Percentiles rank a stretch among this genome's conserved stretches.
phyloP scores from a whole-genome alignment of 225 moss, liverwort and hornwort genomes.

The Marchantia paleacea region DNA sequence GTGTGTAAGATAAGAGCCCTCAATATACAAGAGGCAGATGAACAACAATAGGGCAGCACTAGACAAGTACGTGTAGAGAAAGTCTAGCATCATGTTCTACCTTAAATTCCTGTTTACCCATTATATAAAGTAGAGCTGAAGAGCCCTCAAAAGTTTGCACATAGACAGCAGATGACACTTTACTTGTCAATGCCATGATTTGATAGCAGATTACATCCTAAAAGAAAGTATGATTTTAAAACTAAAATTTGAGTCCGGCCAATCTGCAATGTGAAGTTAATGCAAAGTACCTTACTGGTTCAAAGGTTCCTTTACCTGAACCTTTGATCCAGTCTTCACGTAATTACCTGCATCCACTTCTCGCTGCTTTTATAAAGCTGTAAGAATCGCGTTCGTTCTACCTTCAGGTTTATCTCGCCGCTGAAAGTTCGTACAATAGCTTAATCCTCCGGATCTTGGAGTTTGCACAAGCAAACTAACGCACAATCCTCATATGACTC shows the following conservation, averaged over 20 bases:
- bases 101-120: slow-evolving; percentile 4
- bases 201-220: background rate
- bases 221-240: background rate
- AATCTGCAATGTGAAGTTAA: background rate
- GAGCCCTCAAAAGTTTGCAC: slow-evolving; percentile 6
- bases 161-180: background rate
- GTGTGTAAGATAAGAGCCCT: no score
- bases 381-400: background rate
- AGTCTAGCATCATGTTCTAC: background rate
- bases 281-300: background rate
- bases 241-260: background rate
- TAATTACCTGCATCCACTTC: background rate
- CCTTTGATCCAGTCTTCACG: slow-evolving; percentile 1
- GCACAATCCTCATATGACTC: background rate
- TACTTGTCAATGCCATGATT: background rate
- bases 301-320: background rate
- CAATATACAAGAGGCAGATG: no score
- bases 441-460: background rate
- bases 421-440: background rate
- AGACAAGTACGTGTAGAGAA: no score
- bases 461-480: background rate
- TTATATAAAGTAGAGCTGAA: background rate
- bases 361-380: background rate
- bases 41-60: no score
- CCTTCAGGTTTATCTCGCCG: background rate